Percentiles rank a stretch among this genome's conserved stretches.
Evolutionary conservation across 257 asterid species (phyloP).

Genomic region (Agastache rugosa): DNA sequence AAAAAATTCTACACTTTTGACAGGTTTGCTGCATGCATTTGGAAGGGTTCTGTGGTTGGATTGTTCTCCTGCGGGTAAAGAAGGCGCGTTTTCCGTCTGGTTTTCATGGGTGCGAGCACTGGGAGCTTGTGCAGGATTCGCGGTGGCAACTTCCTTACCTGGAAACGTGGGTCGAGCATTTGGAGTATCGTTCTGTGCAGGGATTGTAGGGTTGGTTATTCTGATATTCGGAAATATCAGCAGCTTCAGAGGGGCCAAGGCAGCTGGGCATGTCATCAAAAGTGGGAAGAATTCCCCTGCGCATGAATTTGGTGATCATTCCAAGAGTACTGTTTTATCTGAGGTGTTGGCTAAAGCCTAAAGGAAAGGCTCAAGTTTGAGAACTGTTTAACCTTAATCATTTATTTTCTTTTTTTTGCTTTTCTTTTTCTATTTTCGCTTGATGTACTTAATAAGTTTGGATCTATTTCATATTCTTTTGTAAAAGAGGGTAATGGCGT

Average conservation of each 20-base stretch:
- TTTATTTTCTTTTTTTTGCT: background rate
- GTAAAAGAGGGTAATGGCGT: slow-evolving; percentile 30
- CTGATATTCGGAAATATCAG: slow-evolving; percentile 80
- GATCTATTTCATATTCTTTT: slow-evolving; percentile 41
- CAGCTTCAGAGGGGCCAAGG: slow-evolving; percentile 81
- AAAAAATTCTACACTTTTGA: background rate
- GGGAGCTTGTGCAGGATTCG: slow-evolving; percentile 76
- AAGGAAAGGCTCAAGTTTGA: slow-evolving; percentile 46
- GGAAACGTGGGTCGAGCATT: slow-evolving; percentile 62
- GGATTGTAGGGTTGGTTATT: slow-evolving; percentile 60
- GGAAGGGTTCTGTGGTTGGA: slow-evolving; percentile 83
- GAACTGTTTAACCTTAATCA: background rate
- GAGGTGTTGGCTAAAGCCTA: slow-evolving; percentile 40
- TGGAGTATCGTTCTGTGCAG: slow-evolving; percentile 67
- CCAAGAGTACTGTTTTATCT: slow-evolving; percentile 40
- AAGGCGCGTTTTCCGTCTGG: slow-evolving; percentile 89
- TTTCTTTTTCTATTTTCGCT: background rate
- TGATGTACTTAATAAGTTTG: slow-evolving; percentile 43
- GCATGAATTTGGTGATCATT: slow-evolving; percentile 40
- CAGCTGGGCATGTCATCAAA: slow-evolving; percentile 69
- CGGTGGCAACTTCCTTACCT: slow-evolving; percentile 65
- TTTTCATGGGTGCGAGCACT: slow-evolving; percentile 77
- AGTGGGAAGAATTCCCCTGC: slow-evolving; percentile 60
- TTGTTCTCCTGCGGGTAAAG: slow-evolving; percentile 88
- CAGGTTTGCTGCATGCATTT: slow-evolving; percentile 78